Base-by-base conservation (phyloP, 768 basidiomycete species). In the Lepiota brunneoincarnata region DNA sequence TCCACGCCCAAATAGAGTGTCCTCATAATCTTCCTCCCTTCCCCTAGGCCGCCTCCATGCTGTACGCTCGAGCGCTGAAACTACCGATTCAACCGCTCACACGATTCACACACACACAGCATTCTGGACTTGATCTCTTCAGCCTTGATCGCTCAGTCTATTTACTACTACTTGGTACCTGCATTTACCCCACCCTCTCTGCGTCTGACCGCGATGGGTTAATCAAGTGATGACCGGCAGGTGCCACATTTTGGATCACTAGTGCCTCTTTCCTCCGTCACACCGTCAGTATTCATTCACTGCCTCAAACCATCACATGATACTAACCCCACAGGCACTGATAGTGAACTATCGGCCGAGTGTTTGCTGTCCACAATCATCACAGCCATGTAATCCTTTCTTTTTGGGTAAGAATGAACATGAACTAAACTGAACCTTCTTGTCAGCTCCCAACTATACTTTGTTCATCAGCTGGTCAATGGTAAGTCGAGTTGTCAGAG, bases 191-290 rank as follows among this genome's bases (percentile, higher is more conserved):
- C 31, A 31, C 2, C 31, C 31, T 2, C 31, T 10, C 28, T 35
- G 14, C 28, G 7, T 24, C 11, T 17, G 14, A 3, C 4, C 42
- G 12, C 5, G 18, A 4, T n/a, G 31, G 15, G 11, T n/a, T 14
- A 44, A 21, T 5, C n/a, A n/a, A n/a, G n/a, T n/a, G n/a, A n/a
- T 36, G 21, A 49, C 21, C 38, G 7, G 46, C 42, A 78, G 77
- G 67, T 78, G 5, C 77, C 75, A 0, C 66, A 75, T 54, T 78
- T 71, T 48, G 77, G 77, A 4, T 74, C 74, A 0, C 56, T 73
- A 26, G 36, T 56, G 14, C 75, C 72, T 1, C 64, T 78, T 9
- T 56, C 56, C n/a, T 67, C 66, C 14, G 65, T 76, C 6, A 77
- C 74, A 0, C 68, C 67, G 75, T 76, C 54, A 41, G 72, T 63